phyloP scores from a whole-genome alignment of 1,139 yeast species.

The Suhomyces bolitotheri region DNA sequence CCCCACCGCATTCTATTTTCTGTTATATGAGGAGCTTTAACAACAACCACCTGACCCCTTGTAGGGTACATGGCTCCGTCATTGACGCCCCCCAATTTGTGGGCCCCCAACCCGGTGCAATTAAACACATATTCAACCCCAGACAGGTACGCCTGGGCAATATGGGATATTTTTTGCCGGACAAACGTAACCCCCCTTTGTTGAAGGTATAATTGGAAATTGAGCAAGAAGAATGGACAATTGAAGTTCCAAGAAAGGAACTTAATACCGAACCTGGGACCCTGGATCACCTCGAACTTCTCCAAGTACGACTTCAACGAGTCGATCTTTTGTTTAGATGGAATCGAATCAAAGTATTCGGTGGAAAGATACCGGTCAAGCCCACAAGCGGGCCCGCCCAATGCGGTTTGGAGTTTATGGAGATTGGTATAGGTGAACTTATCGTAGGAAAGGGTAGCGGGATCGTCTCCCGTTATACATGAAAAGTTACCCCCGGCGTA shows the following conservation, averaged over 20 bases:
- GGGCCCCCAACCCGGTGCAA: constrained; percentile 70
- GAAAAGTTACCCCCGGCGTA: constrained; percentile 80
- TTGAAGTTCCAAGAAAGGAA: constrained; percentile 67
- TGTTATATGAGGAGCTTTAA: constrained; percentile 56
- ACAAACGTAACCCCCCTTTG: constrained; percentile 51
- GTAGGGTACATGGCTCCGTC: constrained; percentile 60
- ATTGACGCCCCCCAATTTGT: constrained; percentile 54
- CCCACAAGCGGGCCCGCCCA: constrained; percentile 59
- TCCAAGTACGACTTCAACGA: constrained; percentile 49
- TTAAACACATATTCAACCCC: constrained; percentile 52
- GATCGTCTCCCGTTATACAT: constrained; percentile 61
- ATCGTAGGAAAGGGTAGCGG: constrained; percentile 52
- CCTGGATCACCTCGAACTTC: constrained; percentile 42
- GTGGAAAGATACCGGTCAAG: constrained; percentile 52
- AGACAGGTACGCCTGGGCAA: constrained; percentile 50
- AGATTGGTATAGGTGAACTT: constrained; percentile 55
- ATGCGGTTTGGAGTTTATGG: constrained; percentile 37
- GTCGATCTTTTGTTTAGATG: constrained; percentile 42
- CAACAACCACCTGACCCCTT: constrained; percentile 69
- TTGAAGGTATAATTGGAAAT: constrained; percentile 42
- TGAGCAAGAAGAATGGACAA: constrained; percentile 57
- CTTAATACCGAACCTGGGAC: constrained; percentile 52
- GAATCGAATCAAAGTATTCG: constrained; percentile 55
- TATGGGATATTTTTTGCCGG: constrained; percentile 47
- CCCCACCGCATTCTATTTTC: constrained; percentile 55